Evolutionary conservation across 495 filamentous ascomycete species (phyloP).

Genomic region (Aspergillus indologenus): DNA sequence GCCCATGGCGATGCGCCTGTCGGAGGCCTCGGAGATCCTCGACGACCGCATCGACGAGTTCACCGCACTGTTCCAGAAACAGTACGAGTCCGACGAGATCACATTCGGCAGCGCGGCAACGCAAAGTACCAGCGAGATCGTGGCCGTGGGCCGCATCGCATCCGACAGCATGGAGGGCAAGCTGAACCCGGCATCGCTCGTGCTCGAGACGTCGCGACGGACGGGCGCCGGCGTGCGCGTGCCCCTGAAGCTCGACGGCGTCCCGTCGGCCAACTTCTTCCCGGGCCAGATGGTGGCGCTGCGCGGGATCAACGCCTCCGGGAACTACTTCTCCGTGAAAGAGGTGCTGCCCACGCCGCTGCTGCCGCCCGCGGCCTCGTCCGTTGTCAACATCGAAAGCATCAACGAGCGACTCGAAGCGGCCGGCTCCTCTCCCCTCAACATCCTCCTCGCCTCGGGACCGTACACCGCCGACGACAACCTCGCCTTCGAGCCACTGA

Average conservation of each 20-base stretch:
- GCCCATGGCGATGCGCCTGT: slow-evolving; percentile 88
- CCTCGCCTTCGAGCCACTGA: slow-evolving; percentile 80
- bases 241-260: slow-evolving; percentile 68
- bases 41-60: slow-evolving; percentile 96
- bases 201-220: slow-evolving; percentile 84
- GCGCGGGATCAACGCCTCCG: slow-evolving; percentile 80
- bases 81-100: slow-evolving; percentile 73
- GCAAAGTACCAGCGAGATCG: slow-evolving; percentile 79
- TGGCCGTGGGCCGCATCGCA: slow-evolving; percentile 87
- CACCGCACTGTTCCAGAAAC: slow-evolving; percentile 61
- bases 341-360: slow-evolving; percentile 73
- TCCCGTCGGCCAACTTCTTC: slow-evolving; percentile 79
- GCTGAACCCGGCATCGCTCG: slow-evolving; percentile 75
- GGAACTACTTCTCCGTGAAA: slow-evolving; percentile 75
- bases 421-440: slow-evolving; percentile 62
- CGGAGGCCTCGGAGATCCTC: slow-evolving; percentile 85
- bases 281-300: slow-evolving; percentile 92
- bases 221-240: slow-evolving; percentile 78
- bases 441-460: slow-evolving; percentile 72
- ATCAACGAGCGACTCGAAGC: slow-evolving; percentile 65
- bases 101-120: slow-evolving; percentile 82
- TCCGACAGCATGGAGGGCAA: slow-evolving; percentile 81
- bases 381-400: slow-evolving; percentile 54
- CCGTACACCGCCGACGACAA: slow-evolving; percentile 92
- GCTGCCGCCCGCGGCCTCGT: slow-evolving; percentile 64